These are phyloP conservation scores for Cephalotrichum gorgonifer DNA, from an alignment of 2,329 filamentous ascomycete genomes.

Conservation along the genomic window DNA sequence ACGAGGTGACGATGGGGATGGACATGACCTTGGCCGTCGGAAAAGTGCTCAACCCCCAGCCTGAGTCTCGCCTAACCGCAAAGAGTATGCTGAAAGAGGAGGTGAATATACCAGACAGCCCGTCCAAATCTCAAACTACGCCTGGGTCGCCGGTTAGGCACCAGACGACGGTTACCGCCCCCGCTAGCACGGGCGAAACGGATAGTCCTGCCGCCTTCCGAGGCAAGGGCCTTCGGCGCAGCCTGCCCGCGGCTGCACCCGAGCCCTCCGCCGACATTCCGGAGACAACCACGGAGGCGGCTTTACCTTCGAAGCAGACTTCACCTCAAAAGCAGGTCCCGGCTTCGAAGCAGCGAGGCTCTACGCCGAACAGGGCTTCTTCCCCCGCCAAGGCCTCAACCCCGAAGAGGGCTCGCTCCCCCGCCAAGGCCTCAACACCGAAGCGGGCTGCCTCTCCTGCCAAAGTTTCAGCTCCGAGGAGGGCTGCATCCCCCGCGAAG, in stretches of 20 bases:
- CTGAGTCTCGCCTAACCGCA: slow-evolving; percentile 32
- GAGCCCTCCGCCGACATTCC: slow-evolving; percentile 10
- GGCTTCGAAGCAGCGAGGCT: not conserved
- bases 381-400: slow-evolving; percentile 15
- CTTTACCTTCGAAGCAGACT: slow-evolving; percentile 10
- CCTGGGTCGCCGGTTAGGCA: slow-evolving; percentile 8
- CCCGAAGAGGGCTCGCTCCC: slow-evolving; percentile 13
- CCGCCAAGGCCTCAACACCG: slow-evolving; percentile 8
- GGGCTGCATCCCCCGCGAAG: not conserved
- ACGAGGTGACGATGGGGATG: slow-evolving; percentile 34
- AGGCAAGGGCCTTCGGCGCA: slow-evolving; percentile 38
- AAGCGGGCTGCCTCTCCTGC: slow-evolving; percentile 11
- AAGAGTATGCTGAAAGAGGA: slow-evolving; percentile 52
- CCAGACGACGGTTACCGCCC: slow-evolving; percentile 17
- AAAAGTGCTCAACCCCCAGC: slow-evolving; percentile 39
- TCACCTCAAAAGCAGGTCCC: too few relatives aligned
- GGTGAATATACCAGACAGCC: slow-evolving; percentile 34
- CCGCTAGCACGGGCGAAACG: slow-evolving; percentile 16
- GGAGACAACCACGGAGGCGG: slow-evolving; percentile 5
- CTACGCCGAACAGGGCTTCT: slow-evolving; percentile 11
- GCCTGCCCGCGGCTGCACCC: slow-evolving; percentile 25
- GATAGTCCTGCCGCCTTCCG: slow-evolving; percentile 47
- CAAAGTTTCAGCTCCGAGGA: slow-evolving; percentile 5
- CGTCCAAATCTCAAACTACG: slow-evolving; percentile 14
- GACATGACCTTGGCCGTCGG: slow-evolving; percentile 53